Percentiles rank a stretch among this genome's conserved stretches.
These are phyloP conservation scores for Phycomyces nitens DNA, from an alignment of 192 early-diverging fungal genomes.

Conservation along the genomic window DNA sequence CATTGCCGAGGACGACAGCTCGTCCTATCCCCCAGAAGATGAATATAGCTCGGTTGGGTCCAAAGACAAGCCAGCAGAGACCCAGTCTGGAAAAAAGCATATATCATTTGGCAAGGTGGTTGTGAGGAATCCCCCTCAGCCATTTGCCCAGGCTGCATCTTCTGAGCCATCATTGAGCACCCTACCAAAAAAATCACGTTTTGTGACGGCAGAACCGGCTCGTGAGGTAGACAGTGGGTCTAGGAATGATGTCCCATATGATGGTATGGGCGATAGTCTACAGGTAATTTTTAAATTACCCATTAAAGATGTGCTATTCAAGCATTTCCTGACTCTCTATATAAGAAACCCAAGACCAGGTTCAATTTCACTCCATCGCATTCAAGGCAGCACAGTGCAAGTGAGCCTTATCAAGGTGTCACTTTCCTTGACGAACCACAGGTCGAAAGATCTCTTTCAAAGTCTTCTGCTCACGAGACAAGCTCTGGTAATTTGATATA, in stretches of 20 bases:
- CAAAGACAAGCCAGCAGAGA: background rate
- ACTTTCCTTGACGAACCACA: background rate
- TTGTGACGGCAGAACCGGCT: conserved; percentile 12
- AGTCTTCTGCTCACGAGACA: too few relatives aligned
- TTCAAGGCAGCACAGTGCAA: background rate
- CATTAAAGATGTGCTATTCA: too few relatives aligned
- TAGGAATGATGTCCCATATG: background rate
- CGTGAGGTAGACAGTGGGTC: conserved; percentile 20
- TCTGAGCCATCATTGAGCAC: conserved; percentile 6
- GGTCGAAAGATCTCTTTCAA: background rate
- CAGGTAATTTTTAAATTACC: background rate
- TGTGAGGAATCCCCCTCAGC: conserved; percentile 26
- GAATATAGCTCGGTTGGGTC: conserved; percentile 1
- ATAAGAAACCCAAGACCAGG: background rate
- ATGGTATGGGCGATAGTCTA: background rate
- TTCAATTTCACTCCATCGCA: background rate
- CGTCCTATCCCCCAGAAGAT: background rate
- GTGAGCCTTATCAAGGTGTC: background rate
- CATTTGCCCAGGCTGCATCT: conserved; percentile 1
- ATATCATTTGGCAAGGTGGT: conserved; percentile 43
- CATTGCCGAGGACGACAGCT: background rate
- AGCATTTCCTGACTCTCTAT: background rate
- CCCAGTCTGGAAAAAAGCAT: conserved; percentile 24
- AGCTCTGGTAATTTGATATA: too few relatives aligned
- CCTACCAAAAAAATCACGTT: conserved; percentile 6